phyloP scores from a whole-genome alignment of 1,139 yeast genomes.

The Arxiozyma slooffiae region DNA sequence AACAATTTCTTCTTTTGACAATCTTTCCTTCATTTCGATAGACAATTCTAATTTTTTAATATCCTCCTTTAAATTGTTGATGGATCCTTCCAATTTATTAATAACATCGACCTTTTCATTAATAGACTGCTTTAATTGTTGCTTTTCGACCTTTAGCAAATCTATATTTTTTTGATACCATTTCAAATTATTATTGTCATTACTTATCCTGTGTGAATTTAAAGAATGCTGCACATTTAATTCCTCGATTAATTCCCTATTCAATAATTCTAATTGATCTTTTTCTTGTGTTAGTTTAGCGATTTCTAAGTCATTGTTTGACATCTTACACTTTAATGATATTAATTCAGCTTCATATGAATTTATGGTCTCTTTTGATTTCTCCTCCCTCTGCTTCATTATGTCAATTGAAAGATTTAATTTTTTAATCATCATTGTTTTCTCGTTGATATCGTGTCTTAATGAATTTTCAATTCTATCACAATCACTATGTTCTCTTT shows the following conservation, averaged over 20 bases:
- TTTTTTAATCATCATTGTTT: neutral
- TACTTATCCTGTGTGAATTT: conserved; percentile 33
- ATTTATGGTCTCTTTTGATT: neutral
- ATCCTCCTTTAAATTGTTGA: neutral
- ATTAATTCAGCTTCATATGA: neutral
- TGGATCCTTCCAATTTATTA: neutral
- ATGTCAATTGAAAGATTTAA: neutral
- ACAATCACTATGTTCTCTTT: neutral
- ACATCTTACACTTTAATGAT: neutral
- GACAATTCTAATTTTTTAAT: neutral
- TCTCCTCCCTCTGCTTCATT: neutral
- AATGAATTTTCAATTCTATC: neutral
- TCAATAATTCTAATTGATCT: neutral
- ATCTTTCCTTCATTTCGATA: neutral
- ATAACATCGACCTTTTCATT: conserved; percentile 27
- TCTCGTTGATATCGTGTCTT: neutral
- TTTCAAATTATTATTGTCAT: conserved; percentile 38
- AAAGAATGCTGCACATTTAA: neutral
- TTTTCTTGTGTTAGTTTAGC: neutral
- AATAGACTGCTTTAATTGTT: conserved; percentile 33
- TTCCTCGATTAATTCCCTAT: neutral
- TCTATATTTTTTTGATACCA: conserved; percentile 64
- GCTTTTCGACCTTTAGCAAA: conserved; percentile 38
- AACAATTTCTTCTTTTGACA: neutral
- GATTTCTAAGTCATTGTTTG: neutral